Evolutionary conservation across 352 stramenopile species (phyloP).

Genomic region (Pythium aphanidermatum): DNA sequence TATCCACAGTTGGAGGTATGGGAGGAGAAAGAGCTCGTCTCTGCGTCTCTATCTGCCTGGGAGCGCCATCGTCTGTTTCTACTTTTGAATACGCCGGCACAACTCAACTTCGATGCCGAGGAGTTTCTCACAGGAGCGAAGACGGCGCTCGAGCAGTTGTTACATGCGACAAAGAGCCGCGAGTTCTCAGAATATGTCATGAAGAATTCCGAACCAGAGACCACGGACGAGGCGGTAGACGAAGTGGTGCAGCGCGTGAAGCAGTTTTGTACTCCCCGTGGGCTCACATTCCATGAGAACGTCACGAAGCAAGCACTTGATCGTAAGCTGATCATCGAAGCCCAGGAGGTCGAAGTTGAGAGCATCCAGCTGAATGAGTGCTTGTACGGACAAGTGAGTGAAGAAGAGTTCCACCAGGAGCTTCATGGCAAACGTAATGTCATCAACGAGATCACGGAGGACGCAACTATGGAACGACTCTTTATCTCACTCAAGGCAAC

Average conservation of each 20-base stretch:
- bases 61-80: conserved; percentile 17
- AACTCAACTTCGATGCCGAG: conserved; percentile 13
- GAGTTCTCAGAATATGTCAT: conserved; percentile 12
- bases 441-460: conserved; percentile 14
- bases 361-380: conserved; percentile 14
- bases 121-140: conserved; percentile 13
- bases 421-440: conserved; percentile 10
- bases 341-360: conserved; percentile 15
- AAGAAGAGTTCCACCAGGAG: conserved; percentile 12
- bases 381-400: conserved; percentile 16
- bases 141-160: conserved; percentile 9
- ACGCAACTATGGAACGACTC: conserved; percentile 16
- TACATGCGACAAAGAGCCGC: conserved; percentile 12
- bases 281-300: conserved; percentile 12
- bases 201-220: too few relatives aligned
- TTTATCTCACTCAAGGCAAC: conserved; percentile 18
- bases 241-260: conserved; percentile 4
- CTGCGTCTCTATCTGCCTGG: conserved; percentile 10
- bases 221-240: background rate
- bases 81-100: conserved; percentile 11
- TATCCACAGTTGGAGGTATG: conserved; percentile 8
- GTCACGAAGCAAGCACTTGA: conserved; percentile 1
- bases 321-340: conserved; percentile 10
- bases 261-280: conserved; percentile 9
- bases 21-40: conserved; percentile 10